Base-by-base conservation (phyloP, 176 grass and related monocot species). In the Eleusine coracana region DNA sequence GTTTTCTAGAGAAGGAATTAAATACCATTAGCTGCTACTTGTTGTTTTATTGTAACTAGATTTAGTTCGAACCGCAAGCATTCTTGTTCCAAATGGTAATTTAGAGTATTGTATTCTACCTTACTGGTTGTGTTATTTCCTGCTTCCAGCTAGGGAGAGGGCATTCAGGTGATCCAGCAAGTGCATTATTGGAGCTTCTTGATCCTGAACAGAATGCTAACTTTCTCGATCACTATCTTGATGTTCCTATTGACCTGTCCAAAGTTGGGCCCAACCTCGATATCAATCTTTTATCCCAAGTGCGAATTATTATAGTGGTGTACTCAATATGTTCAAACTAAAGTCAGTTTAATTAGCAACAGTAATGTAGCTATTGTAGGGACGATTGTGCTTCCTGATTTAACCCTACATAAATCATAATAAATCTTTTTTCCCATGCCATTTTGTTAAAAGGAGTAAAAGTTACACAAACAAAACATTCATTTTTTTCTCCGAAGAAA, bases 211-310 rank as follows among this genome's bases (percentile, higher is more conserved):
- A 99, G 85, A 99, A 99, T 79, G 82, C 79, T 83, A 99, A 94
- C 93, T 99, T 99, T 83, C 91, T 99, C 69, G 96, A 99, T 75
- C 96, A 99, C 70, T 99, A 96, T 75, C 96, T 99, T 66, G 96
- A 99, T 87, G 93, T 99, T 90, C 96, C 96, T 82, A 96, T 99
- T 87, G 96, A 99, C 61, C 87, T 99, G 68, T 99, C 96, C 71
- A 99, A 99, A 91, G 96, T 96, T 73, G 70, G 64, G 16, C 45
- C 52, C 85, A 73, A 15, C 34, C 39, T 51, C 46, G 38, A 76
- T 13, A 52, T 15, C 25, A 4, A 38, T 60, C 9, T n/a, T 68
- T 84, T 65, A 74, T 25, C n/a, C 80, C 5, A 7, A 55, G 48
- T 74, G 15, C 34, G 48, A 54, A 50, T 49, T 80, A 61, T 54